These are phyloP conservation scores for Pythium pyrilobum DNA, from an alignment of 352 stramenopile species.

Conservation along the genomic window DNA sequence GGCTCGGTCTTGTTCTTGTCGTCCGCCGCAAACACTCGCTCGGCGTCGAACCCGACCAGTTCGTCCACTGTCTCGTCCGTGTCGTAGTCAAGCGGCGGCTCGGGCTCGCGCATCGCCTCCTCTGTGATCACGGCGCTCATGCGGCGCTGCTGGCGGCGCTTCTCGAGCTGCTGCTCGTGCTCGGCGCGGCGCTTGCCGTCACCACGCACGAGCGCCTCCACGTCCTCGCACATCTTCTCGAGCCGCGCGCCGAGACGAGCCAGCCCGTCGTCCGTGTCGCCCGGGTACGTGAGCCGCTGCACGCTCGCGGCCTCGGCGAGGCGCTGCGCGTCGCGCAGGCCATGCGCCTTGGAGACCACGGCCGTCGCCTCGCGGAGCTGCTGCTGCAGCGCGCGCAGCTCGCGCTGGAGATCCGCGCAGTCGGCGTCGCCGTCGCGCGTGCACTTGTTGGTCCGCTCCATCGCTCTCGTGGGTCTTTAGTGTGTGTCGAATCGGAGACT, in stretches of 20 bases:
- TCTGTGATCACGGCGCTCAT: not conserved
- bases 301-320: not conserved
- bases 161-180: not conserved
- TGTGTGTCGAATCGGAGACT: too few species aligned
- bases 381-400: not conserved
- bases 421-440: not conserved
- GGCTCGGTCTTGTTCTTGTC: too few species aligned
- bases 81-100: not conserved
- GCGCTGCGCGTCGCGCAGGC: not conserved
- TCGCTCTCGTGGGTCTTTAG: not conserved
- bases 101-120: not conserved
- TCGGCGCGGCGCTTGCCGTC: not conserved
- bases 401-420: not conserved
- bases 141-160: not conserved
- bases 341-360: not conserved
- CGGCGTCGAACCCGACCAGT: not conserved
- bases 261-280: not conserved
- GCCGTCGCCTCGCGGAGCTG: not conserved
- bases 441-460: too few species aligned
- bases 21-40: too few species aligned
- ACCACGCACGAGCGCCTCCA: not conserved
- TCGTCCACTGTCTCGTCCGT: slow-evolving; percentile 5
- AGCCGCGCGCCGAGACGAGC: not conserved
- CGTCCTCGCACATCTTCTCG: not conserved
- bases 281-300: not conserved